A percentile compares a stretch with the other conserved stretches of the same genome.
phyloP scores from a whole-genome alignment of 2,329 filamentous ascomycete species.

The Pseudonectria foliicola region DNA sequence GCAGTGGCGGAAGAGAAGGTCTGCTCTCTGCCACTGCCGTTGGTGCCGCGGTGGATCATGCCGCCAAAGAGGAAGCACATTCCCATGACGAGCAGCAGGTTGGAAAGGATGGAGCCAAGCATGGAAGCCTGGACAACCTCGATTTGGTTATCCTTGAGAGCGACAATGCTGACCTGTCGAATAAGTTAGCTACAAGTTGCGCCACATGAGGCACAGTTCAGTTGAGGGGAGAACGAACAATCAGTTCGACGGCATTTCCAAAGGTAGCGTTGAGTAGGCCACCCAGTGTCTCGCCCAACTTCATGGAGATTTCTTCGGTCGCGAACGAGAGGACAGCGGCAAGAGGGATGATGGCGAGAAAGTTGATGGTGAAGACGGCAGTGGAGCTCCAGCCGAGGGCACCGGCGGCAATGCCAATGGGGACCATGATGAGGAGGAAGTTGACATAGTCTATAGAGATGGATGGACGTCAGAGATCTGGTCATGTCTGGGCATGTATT shows the following conservation, averaged over 20 bases:
- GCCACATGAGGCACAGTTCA: neutral
- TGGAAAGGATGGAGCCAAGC: constrained; percentile 92
- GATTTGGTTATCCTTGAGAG: constrained; percentile 77
- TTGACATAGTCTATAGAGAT: constrained; percentile 51
- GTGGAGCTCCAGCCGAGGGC: constrained; percentile 55
- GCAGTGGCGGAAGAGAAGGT: constrained; percentile 69
- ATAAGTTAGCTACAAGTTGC: constrained; percentile 6
- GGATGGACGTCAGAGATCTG: constrained; percentile 5
- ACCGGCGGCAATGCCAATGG: constrained; percentile 64
- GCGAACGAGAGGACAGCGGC: constrained; percentile 69
- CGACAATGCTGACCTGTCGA: constrained; percentile 81
- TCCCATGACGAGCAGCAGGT: constrained; percentile 79
- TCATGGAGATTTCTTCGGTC: constrained; percentile 67
- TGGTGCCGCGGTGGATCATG: constrained; percentile 49
- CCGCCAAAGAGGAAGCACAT: constrained; percentile 76
- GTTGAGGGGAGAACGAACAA: constrained; percentile 42
- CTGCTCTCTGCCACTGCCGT: constrained; percentile 58
- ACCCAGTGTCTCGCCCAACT: constrained; percentile 66
- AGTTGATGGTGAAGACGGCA: constrained; percentile 68
- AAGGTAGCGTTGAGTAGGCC: constrained; percentile 71
- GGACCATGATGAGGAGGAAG: constrained; percentile 65
- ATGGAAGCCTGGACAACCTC: constrained; percentile 97
- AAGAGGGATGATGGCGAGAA: constrained; percentile 71
- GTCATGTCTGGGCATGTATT: neutral
- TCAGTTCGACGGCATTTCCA: constrained; percentile 73